Base-by-base conservation (phyloP, 2,329 filamentous ascomycete genomes). In the Alternaria viburni region DNA sequence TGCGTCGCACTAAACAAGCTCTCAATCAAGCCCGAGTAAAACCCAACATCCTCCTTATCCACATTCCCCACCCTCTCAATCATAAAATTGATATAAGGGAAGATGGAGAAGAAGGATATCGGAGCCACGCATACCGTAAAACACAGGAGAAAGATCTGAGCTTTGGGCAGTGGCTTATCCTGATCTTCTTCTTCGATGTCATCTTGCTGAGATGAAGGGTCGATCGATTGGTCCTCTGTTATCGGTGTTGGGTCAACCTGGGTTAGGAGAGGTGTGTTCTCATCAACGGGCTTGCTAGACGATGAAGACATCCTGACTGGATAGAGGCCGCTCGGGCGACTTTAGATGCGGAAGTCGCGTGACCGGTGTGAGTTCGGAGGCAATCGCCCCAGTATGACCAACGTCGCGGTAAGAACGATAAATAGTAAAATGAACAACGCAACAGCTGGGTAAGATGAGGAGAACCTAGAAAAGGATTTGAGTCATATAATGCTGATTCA, bases 51-150 rank as follows among this genome's bases (percentile, higher is more conserved):
- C n/a, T 85, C 81, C 47, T 87, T 82, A 2, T 84, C 77, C 3
- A 95, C 79, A 11, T 83, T 73, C 10, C 91, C 91, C 62, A 89
- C 90, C 60, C 86, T 83, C 77, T 87, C 83, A 41, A 92, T 88
- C 92, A 95, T 95, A 74, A 90, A 83, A 72, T 89, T 92, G 79
- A 96, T 87, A 80, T 91, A 95, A 1, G 92, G 91, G 71, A 95
- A 91, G 76, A 95, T 93, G 75, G 86, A 88, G 82, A 94, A 95
- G 82, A 93, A 95, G n/a, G 91, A 90, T 44, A 94, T 86, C 1
- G 92, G 91, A 73, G 95, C 92, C 47, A 92, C 83, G 25, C 92
- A 75, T 6, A 91, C 88, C 2, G 89, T 89, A 75, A 89, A 91
- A 82, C 92, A 95, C 12, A 96, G 87, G 11, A 91, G 79, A 30